Percentiles rank a stretch among this genome's conserved stretches.
These are phyloP conservation scores for Peronospora belbahrii DNA, from an alignment of 352 stramenopile species.

Conservation along the genomic window DNA sequence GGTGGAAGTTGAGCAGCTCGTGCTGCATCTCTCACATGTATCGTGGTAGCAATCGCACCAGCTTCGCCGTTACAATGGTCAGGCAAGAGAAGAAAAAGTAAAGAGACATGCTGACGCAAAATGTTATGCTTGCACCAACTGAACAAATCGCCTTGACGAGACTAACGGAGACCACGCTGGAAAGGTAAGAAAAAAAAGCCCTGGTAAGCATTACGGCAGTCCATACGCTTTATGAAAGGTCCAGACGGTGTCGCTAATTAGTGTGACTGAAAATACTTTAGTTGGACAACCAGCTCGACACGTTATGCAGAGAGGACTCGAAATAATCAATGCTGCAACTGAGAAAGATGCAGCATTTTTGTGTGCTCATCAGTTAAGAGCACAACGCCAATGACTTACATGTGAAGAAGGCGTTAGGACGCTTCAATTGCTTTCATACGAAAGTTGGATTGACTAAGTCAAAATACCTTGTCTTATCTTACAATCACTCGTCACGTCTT, in stretches of 20 bases:
- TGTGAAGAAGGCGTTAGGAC: too few relatives aligned
- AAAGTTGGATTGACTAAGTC: not conserved
- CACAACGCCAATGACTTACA: not conserved
- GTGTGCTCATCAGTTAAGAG: not conserved
- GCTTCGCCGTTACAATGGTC: conserved; percentile 12
- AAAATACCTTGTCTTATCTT: not conserved
- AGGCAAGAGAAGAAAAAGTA: conserved; percentile 1
- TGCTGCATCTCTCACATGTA: conserved; percentile 63
- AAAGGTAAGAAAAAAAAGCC: not conserved
- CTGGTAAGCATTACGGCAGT: not conserved
- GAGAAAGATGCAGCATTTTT: conserved; percentile 18
- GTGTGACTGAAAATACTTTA: conserved; percentile 4
- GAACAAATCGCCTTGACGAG: conserved; percentile 5
- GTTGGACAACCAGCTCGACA: conserved; percentile 4
- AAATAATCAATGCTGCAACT: conserved; percentile 13
- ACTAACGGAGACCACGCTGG: not conserved
- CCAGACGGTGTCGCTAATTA: too few relatives aligned
- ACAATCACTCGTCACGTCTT: not conserved
- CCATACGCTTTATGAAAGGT: conserved; percentile 5
- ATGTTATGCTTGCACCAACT: conserved; percentile 4
- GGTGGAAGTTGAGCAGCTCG: conserved; percentile 65
- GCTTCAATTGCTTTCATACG: not conserved
- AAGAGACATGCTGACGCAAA: conserved; percentile 1
- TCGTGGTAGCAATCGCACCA: conserved; percentile 13
- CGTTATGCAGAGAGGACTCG: not conserved